These are phyloP conservation scores for Ascochyta clinopodiicola DNA, from an alignment of 2,329 filamentous ascomycete species.

Conservation along the genomic window DNA sequence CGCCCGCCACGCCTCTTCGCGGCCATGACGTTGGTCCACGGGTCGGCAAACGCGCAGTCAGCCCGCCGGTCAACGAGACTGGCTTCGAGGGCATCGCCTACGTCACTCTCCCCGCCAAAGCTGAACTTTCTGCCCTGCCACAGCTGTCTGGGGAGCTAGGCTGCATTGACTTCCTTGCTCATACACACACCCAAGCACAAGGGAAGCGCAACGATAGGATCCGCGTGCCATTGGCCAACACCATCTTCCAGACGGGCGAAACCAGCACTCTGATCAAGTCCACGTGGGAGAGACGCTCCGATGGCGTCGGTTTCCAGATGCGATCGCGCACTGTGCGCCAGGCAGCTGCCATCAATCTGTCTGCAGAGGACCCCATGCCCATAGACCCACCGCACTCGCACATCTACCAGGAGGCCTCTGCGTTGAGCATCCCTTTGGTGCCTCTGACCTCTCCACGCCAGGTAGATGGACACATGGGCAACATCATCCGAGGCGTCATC, in stretches of 20 bases:
- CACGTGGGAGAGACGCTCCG: slow-evolving; percentile 26
- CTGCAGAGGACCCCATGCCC: neutral
- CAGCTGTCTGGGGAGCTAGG: neutral
- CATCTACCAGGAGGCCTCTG: slow-evolving; percentile 17
- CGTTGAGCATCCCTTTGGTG: slow-evolving; percentile 59
- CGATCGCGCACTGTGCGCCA: neutral
- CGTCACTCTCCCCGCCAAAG: slow-evolving; percentile 20
- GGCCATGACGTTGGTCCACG: neutral
- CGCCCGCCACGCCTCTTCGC: slow-evolving; percentile 22
- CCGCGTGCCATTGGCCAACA: slow-evolving; percentile 76
- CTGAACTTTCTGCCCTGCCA: neutral
- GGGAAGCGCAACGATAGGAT: slow-evolving; percentile 20
- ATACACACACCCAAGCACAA: slow-evolving; percentile 1
- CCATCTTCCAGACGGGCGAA: slow-evolving; percentile 74
- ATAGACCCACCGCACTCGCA: neutral
- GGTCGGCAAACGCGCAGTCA: neutral
- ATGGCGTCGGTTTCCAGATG: neutral
- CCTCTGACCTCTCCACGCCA: slow-evolving; percentile 68
- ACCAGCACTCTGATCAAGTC: slow-evolving; percentile 37
- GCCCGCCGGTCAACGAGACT: slow-evolving; percentile 26
- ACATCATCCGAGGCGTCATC: slow-evolving; percentile 74
- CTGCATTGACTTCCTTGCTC: slow-evolving; percentile 34
- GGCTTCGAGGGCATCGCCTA: slow-evolving; percentile 48
- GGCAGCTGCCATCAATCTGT: slow-evolving; percentile 3
- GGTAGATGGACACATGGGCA: slow-evolving; percentile 73